These are phyloP conservation scores for Speleostelium caveatum DNA, from an alignment of 78 protist genomes.

Conservation along the genomic window DNA sequence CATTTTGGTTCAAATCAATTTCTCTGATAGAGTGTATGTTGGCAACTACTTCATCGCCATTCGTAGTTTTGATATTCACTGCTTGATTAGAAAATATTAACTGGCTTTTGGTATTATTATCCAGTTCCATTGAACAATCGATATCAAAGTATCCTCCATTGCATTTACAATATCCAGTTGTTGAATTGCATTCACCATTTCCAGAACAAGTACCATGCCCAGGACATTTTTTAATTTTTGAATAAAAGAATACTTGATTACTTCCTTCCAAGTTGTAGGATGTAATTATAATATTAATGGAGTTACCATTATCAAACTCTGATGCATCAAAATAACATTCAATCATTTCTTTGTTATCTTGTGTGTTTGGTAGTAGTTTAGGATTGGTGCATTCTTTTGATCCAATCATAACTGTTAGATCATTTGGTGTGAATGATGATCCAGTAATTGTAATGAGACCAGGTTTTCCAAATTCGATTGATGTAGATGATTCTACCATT, in stretches of 20 bases:
- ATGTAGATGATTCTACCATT: neutral
- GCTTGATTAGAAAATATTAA: no score
- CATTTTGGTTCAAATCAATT: no score
- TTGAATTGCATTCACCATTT: neutral
- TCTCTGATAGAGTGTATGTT: no score
- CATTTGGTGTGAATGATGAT: neutral
- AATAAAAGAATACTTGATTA: constrained; percentile 23
- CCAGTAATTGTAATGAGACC: neutral
- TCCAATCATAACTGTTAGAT: neutral
- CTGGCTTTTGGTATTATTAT: neutral
- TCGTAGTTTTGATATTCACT: no score
- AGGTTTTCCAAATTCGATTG: neutral
- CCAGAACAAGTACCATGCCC: neutral
- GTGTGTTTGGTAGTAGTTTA: neutral
- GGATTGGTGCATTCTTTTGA: neutral
- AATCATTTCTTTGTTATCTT: no score
- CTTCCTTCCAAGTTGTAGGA: neutral
- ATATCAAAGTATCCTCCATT: neutral
- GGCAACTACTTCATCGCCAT: no score
- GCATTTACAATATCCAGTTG: neutral
- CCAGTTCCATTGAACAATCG: neutral
- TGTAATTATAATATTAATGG: neutral
- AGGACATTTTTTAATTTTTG: neutral
- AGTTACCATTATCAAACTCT: neutral
- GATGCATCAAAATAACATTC: neutral